These are phyloP conservation scores for Xylaria sp. DNA, from an alignment of 2,329 filamentous ascomycete genomes.

Conservation along the genomic window DNA sequence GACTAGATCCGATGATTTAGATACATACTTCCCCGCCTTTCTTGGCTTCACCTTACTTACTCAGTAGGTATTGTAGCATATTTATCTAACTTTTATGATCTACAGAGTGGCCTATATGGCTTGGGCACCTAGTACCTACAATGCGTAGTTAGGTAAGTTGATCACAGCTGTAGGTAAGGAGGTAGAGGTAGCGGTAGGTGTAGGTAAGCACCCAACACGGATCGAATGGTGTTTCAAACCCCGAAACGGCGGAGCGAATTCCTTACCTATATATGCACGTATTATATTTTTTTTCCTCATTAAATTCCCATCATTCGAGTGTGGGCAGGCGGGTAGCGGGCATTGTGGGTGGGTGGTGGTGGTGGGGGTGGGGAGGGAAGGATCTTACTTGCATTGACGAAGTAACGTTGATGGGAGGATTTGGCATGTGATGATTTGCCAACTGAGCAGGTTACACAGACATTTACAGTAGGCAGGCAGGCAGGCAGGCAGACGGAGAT, in stretches of 20 bases:
- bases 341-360: not conserved
- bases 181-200: not conserved
- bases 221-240: slow-evolving; percentile 20
- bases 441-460: slow-evolving; percentile 5
- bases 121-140: not conserved
- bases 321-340: not conserved
- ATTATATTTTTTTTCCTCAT: not conserved
- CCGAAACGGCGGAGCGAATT: slow-evolving; percentile 26
- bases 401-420: not conserved
- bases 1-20: slow-evolving; percentile 15
- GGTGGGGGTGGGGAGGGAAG: not conserved
- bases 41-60: slow-evolving; percentile 1
- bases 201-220: not conserved
- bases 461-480: not conserved
- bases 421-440: slow-evolving; percentile 16
- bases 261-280: slow-evolving; percentile 22
- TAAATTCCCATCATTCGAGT: not conserved
- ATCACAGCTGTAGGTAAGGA: not conserved
- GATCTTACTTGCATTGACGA: slow-evolving; percentile 25
- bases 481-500: not conserved
- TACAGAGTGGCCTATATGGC: not conserved
- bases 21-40: slow-evolving; percentile 2
- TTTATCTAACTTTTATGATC: not conserved
- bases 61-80: not conserved
- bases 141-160: not conserved